A percentile compares a stretch with the other conserved stretches of the same genome.
Conservation (phyloP, 768 basidiomycete genomes). For the Russula abietina region DNA sequence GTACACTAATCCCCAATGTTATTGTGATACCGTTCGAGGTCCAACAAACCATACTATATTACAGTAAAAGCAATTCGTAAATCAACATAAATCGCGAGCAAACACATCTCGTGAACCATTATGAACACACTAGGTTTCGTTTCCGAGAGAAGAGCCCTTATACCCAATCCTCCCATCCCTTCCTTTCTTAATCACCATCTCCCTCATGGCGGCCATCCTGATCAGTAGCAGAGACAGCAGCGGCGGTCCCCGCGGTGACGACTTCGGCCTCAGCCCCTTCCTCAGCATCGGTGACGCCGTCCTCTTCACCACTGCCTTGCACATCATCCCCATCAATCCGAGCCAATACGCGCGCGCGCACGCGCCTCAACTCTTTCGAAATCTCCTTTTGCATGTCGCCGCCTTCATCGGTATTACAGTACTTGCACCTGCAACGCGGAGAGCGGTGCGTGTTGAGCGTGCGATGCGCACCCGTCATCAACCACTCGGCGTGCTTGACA, state of each 20-base stretch:
- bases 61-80: neutral
- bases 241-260: neutral
- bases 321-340: neutral
- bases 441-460: slow-evolving; percentile 1
- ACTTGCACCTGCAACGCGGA: slow-evolving; percentile 10
- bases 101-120: neutral
- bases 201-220: neutral
- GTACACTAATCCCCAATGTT: neutral
- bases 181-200: neutral
- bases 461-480: slow-evolving; percentile 16
- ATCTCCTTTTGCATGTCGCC: neutral
- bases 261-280: neutral
- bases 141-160: neutral
- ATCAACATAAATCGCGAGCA: neutral
- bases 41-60: neutral
- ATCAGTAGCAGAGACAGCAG: neutral
- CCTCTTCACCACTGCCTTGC: neutral
- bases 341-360: neutral
- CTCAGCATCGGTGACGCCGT: neutral
- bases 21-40: neutral
- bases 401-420: neutral
- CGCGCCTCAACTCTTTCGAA: slow-evolving; percentile 5
- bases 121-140: neutral
- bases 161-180: neutral
- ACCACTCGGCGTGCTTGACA: slow-evolving; percentile 19